Percentiles rank a stretch among this genome's conserved stretches.
Evolutionary conservation across 2,329 filamentous ascomycete genomes (phyloP).

Genomic region (Colletotrichum endophyticum): DNA sequence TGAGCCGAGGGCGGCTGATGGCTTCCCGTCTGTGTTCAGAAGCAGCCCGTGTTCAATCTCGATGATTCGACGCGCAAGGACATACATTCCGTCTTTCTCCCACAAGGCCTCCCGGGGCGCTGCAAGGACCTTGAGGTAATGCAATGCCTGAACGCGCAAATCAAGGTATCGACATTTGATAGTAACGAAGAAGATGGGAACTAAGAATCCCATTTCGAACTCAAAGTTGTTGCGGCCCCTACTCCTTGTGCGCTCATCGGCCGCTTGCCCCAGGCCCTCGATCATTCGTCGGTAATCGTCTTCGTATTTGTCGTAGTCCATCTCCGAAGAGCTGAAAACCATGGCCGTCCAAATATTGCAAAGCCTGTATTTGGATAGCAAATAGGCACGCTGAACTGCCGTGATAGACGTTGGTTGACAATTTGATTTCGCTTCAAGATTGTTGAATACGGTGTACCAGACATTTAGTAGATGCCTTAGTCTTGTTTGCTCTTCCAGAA

Average conservation of each 20-base stretch:
- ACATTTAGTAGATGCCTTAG: not conserved
- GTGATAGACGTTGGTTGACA: not conserved
- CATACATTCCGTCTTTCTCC: not conserved
- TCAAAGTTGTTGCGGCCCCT: not conserved
- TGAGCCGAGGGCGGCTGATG: not conserved
- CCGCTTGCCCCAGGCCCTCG: slow-evolving; percentile 26
- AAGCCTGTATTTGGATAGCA: not conserved
- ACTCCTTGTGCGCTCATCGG: not conserved
- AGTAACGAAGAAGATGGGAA: not conserved
- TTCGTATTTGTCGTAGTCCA: slow-evolving; percentile 37
- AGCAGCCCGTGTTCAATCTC: slow-evolving; percentile 6
- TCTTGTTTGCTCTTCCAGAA: slow-evolving; percentile 8
- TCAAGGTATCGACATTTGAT: slow-evolving; percentile 28
- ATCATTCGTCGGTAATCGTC: slow-evolving; percentile 40
- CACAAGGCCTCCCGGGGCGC: slow-evolving; percentile 24
- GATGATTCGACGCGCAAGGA: not conserved
- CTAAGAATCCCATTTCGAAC: slow-evolving; percentile 7
- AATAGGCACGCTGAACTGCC: not conserved
- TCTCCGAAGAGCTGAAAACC: slow-evolving; percentile 25
- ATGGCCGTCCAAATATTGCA: not conserved
- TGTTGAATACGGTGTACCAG: slow-evolving; percentile 26
- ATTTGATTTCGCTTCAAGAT: not conserved
- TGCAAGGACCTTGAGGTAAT: slow-evolving; percentile 23
- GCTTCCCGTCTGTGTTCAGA: not conserved
- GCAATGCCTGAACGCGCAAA: slow-evolving; percentile 40